Base-by-base conservation (phyloP, 345 rosid species). In the Pseudoturritis turrita region DNA sequence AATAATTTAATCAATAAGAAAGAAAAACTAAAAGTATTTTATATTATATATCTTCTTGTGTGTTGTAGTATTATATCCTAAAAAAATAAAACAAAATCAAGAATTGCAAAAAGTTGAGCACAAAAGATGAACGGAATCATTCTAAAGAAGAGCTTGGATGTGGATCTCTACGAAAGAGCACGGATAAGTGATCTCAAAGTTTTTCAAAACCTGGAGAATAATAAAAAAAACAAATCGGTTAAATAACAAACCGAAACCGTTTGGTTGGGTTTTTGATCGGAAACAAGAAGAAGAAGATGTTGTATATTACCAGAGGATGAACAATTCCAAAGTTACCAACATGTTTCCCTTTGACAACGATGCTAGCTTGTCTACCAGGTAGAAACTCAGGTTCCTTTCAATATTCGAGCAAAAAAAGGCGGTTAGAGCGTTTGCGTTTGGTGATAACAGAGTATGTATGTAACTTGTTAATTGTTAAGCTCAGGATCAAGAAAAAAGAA, bases 241-340 rank as follows among this genome's bases (percentile, higher is more conserved):
- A 13, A 19, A 21, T 5, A 44, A 35, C n/a, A 33, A 33, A 49
- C 45, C 33, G 37, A 35, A 33, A 64, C 31, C 40, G 10, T 29
- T 47, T 12, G 19, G 3, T 12, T 10, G 36, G 1, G 22, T 61
- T 46, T 62, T 31, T 19, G 10, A 8, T 33, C 9, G 6, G 7
- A 31, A 46, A 45, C 67, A 63, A 45, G 39, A 62, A 26, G 53
- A 6, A 10, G 29, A 46, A n/a, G n/a, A 4, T 25, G n/a, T 8
- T 33, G 36, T 33, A 22, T 39, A 13, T 33, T 60, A 90, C 98
- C 96, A 87, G 80, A 26, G 96, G 98, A 41, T 90, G 97, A 72
- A 92, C 97, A 2, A 90, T 90, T 28, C 98, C 98, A 65, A 92
- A 93, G 62, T 57, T 73, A 46, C 97, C 96, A 71, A 89, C 74